Evolutionary conservation across 805 yeast species (phyloP).

Genomic region (Tanozyma kutaoensis): DNA sequence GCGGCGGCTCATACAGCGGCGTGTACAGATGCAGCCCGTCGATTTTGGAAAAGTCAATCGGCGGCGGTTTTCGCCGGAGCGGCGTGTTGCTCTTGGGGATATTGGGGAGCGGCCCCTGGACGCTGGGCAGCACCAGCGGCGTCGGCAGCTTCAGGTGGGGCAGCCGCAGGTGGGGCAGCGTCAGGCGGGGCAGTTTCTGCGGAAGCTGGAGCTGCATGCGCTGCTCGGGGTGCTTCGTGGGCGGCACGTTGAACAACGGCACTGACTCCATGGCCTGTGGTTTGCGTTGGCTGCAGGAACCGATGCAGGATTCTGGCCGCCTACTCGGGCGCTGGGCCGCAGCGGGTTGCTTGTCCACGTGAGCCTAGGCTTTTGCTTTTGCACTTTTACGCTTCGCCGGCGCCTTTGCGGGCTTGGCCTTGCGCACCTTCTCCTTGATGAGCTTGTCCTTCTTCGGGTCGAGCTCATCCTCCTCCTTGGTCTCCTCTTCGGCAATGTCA

Average conservation of each 20-base stretch:
- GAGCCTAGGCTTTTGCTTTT: no score
- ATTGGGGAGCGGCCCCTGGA: constrained; percentile 3
- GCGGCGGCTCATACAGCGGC: constrained; percentile 1
- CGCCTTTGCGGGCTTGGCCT: no score
- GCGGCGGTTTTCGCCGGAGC: constrained; percentile 26
- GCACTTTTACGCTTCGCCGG: no score
- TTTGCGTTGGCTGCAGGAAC: no score
- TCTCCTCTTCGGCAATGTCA: constrained; percentile 34
- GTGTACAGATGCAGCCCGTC: constrained; percentile 12
- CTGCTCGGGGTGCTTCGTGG: constrained; percentile 10
- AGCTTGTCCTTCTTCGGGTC: constrained; percentile 51
- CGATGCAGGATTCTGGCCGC: no score
- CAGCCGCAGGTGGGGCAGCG: no score
- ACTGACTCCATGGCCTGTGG: no score
- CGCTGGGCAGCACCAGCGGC: no score
- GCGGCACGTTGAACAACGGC: constrained; percentile 23
- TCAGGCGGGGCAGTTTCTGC: no score
- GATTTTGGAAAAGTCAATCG: constrained; percentile 25
- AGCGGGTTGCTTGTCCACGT: no score
- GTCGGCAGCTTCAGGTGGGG: no score
- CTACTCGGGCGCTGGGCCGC: no score
- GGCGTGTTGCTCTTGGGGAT: constrained; percentile 3
- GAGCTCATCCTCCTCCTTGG: constrained; percentile 27
- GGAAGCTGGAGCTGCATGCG: constrained; percentile 12
- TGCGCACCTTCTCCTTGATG: constrained; percentile 25